Conservation (phyloP, 2,329 filamentous ascomycete species). For the Emergomyces orientalis region DNA sequence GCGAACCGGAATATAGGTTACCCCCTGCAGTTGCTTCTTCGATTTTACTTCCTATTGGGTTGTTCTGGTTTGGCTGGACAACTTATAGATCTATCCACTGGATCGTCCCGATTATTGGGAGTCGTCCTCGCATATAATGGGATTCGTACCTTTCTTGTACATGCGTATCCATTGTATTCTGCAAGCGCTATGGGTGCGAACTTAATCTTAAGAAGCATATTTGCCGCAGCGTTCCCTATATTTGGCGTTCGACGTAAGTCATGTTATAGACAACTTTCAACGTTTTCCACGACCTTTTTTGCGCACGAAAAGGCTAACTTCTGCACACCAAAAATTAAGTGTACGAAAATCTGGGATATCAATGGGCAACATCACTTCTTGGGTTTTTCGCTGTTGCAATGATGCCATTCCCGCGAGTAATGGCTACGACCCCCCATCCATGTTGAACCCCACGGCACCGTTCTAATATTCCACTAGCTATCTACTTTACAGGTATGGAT, state of each 20-base stretch:
- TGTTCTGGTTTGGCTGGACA: conserved; percentile 79
- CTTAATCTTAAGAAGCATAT: neutral
- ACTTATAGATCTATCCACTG: conserved; percentile 58
- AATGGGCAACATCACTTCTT: conserved; percentile 1
- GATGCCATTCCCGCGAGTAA: conserved; percentile 6
- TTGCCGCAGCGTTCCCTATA: conserved; percentile 3
- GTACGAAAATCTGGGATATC: conserved; percentile 4
- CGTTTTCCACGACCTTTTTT: neutral
- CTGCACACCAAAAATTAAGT: neutral
- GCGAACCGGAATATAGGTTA: conserved; percentile 72
- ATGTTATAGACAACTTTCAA: neutral
- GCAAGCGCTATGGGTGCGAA: conserved; percentile 2
- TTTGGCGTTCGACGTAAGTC: conserved; percentile 1
- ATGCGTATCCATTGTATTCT: neutral
- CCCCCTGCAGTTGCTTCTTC: conserved; percentile 58
- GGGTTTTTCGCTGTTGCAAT: conserved; percentile 1
- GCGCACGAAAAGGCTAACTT: neutral
- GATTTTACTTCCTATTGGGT: conserved; percentile 58
- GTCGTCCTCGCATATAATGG: conserved; percentile 63
- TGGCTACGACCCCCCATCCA: neutral
- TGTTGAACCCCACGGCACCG: neutral
- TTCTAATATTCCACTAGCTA: neutral
- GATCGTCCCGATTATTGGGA: conserved; percentile 60
- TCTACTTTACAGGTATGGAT: neutral
- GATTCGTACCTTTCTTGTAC: conserved; percentile 63